A percentile compares a stretch with the other conserved stretches of the same genome.
Evolutionary conservation across 805 yeast species (phyloP).

Genomic region (Wickerhamomyces ciferrii): DNA sequence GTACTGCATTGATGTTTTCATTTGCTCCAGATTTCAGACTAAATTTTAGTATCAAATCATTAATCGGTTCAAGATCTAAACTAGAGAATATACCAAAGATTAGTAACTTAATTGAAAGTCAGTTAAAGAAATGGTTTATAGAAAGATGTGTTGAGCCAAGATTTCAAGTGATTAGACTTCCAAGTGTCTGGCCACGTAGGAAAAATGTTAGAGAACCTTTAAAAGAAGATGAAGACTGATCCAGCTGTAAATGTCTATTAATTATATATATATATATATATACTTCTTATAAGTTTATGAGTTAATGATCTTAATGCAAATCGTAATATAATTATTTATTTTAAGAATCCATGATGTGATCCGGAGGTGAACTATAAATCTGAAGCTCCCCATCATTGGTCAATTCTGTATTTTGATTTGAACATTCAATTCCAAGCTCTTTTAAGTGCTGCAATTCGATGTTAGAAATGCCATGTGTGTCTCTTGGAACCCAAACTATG

Average conservation of each 20-base stretch:
- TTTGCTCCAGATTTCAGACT: conserved; percentile 88
- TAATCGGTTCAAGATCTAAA: conserved; percentile 90
- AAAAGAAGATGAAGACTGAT: conserved; percentile 4
- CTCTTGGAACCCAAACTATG: conserved; percentile 22
- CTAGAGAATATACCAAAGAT: conserved; percentile 91
- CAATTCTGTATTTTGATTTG: conserved; percentile 13
- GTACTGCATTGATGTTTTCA: conserved; percentile 80
- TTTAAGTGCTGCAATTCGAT: conserved; percentile 13
- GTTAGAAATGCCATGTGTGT: conserved; percentile 9
- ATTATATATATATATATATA: no score
- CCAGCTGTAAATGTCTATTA: background rate
- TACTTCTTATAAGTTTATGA: no score
- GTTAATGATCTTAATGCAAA: background rate
- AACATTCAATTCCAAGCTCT: conserved; percentile 16
- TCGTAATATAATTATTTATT: background rate
- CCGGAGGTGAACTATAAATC: conserved; percentile 18
- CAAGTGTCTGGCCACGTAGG: conserved; percentile 81
- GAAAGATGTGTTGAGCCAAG: conserved; percentile 94
- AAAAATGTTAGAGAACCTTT: conserved; percentile 44
- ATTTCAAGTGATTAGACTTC: conserved; percentile 78
- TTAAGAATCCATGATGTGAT: conserved; percentile 5
- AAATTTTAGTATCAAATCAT: conserved; percentile 82
- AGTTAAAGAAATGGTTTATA: conserved; percentile 81
- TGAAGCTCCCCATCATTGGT: conserved; percentile 18
- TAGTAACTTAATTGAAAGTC: conserved; percentile 75